Evolutionary conservation across 345 rosid genomes (phyloP), one percentile per base, ranked within the genome.

Genomic region (Stellera chamaejasme): DNA sequence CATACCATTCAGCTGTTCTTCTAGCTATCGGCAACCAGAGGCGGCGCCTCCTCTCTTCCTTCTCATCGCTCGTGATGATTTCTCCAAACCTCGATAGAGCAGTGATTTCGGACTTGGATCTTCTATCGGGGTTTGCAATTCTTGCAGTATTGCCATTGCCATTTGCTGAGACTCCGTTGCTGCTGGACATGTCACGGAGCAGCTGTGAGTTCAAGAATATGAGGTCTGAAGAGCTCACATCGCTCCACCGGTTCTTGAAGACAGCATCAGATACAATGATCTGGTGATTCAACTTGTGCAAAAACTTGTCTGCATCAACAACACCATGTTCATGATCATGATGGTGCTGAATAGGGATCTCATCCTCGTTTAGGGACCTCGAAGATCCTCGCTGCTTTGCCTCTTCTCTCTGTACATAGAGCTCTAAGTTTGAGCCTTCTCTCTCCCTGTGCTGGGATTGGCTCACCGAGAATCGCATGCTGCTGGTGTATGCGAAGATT

Each of bases 181-280:
- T 71, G 39, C 3, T 74, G 2, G 96, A 77, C 45, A 67, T 28
- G 8, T 74, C 71, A 11, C 67, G 70, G 13, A 88, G 78, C 90
- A 92, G 68, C 61, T 92, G 93, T 0, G 87, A 79, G 12, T 80
- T 84, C 77, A 92, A 55, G 68, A 74, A 74, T 87, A 88, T 78
- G 47, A 88, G 54, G 63, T 88, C 96, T 3, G 98, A 88, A 2
- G 89, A 81, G 60, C 85, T 88, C 55, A 85, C 93, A 52, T 67
- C 79, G 72, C 98, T 92, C 98, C 98, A 92, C 19, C 98, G 62
- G 45, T 77, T 79, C 78, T 88, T 78, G 61, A 86, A 68, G 16
- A 79, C 79, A 16, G 79, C 71, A 60, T 86, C 95, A 0, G 98
- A 82, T 27, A 81, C 66, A n/a, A 88, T 32, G 56, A 92, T 81